Evolutionary conservation across 2,329 filamentous ascomycete genomes (phyloP), one percentile per base, ranked within the genome.

Genomic region (Phialocephala sp.): DNA sequence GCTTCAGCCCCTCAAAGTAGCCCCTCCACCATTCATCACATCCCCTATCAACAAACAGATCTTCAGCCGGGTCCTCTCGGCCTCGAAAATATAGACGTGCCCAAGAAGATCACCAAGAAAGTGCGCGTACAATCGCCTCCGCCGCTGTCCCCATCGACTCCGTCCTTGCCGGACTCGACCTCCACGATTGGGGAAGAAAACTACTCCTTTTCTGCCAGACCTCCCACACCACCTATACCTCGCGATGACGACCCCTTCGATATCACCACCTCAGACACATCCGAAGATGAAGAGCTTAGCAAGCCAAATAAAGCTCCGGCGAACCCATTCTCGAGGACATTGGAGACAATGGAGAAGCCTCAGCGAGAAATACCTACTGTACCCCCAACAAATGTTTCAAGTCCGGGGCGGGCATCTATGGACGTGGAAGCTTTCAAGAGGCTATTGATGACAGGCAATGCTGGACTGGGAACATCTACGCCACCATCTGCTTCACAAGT

Each of bases 381-480:
- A 56, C 8, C 60, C n/a, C 55, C 70, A 64, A 60, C 68, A 58
- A 68, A 59, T 61, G 45, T 63, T n/a, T 56, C 71, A 24, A 76
- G 72, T 39, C 75, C 79, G 24, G 72, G 76, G 71, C 62, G 77
- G 70, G 72, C 78, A 20, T 83, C 87, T 0, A 78, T 94, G 68
- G 91, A 95, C 74, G 92, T 94, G 0, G 88, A 92, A 74, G 88
- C 91, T 8, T 95, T 95, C 79, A 89, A 89, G 74, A 85, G 89
- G 66, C 79, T 95, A 67, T 83, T 95, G 57, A 82, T 95, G 79
- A 95, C 91, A 0, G 92, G 92, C 22, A 86, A 88, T 72, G 76
- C 85, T 41, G 84, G 79, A 50, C 67, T 76, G 54, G 72, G 66
- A 39, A 52, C 70, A 66, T 57, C 68, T 75, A 67, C 77, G 74